Evolutionary conservation across 2,329 filamentous ascomycete species (phyloP), one percentile per base, ranked within the genome.

Genomic region (Colletotrichum chrysophilum): DNA sequence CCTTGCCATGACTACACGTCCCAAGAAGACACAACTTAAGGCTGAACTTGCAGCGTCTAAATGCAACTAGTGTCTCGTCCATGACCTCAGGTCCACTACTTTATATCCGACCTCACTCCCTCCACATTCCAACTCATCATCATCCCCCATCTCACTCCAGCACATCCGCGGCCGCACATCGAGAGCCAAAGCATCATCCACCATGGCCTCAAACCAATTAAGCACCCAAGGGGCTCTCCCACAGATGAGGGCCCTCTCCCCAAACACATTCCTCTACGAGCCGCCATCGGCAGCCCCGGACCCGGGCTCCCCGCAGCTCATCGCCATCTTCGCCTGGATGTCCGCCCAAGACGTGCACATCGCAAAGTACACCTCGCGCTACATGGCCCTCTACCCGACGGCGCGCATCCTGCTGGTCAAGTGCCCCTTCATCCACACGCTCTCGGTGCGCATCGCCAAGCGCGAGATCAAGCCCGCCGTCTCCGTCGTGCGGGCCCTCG

Each of bases 301-400:
- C 52, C 43, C 76, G 13, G 64, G 55, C 36, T 79, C 84, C 12
- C 88, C 89, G 14, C 86, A 86, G 69, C 84, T 91, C 43, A 84
- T 91, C 71, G 77, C 90, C 28, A 65, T 91, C 43, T 84, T 86
- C 43, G 83, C 85, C 9, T 91, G 89, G 89, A 89, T 90, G 85
- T 86, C 85, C 60, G 89, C 89, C 12, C 84, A 80, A n/a, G 86
- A 89, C 52, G 80, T 80, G 8, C 88, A 91, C 79, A 86, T 91
- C 60, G 84, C 85, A 77, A 91, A 91, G 78, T 91, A 91, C 79
- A 83, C 88, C 32, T 78, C 83, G 5, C 82, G 83, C 30, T 87
- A 90, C 79, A 87, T 87, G 76, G 73, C 78, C 7, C 79, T 86
- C 21, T 90, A 87, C 79, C 88, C 89, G 2, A 80, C 80, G 7